A percentile compares a stretch with the other conserved stretches of the same genome.
These are phyloP conservation scores for Dichotomopilus funicola DNA, from an alignment of 2,329 filamentous ascomycete species.

Conservation along the genomic window DNA sequence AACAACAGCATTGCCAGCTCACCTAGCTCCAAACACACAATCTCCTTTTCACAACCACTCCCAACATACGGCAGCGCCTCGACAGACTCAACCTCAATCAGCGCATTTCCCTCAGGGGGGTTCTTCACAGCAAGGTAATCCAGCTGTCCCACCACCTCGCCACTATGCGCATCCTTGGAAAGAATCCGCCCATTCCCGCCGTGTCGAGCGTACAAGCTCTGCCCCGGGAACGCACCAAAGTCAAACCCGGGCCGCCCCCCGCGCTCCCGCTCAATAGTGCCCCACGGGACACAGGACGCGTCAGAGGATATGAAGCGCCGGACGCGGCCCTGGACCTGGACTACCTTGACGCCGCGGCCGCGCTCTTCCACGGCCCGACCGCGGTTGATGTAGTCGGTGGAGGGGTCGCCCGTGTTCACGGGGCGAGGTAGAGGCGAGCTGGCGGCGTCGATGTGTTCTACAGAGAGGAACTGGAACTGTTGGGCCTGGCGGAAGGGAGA, in stretches of 20 bases:
- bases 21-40: constrained; percentile 24
- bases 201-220: constrained; percentile 18
- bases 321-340: constrained; percentile 20
- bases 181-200: constrained; percentile 17
- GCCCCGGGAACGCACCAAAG: constrained; percentile 17
- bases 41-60: constrained; percentile 18
- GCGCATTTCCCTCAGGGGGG: not conserved
- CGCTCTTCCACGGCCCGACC: constrained; percentile 17
- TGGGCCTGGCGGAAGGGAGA: constrained; percentile 9
- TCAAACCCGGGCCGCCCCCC: constrained; percentile 14
- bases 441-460: constrained; percentile 1
- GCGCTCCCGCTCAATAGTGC: constrained; percentile 16
- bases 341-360: constrained; percentile 18
- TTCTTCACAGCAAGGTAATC: constrained; percentile 16
- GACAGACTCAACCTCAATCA: no score
- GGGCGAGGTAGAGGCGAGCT: not conserved
- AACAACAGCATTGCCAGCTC: constrained; percentile 24
- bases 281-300: constrained; percentile 16
- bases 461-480: constrained; percentile 19
- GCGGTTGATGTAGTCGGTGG: constrained; percentile 7
- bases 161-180: constrained; percentile 22
- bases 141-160: constrained; percentile 23
- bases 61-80: constrained; percentile 7
- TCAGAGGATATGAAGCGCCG: constrained; percentile 19
- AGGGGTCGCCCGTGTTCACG: not conserved